phyloP scores from a whole-genome alignment of 2,329 filamentous ascomycete genomes.

The Alternaria gaisen region DNA sequence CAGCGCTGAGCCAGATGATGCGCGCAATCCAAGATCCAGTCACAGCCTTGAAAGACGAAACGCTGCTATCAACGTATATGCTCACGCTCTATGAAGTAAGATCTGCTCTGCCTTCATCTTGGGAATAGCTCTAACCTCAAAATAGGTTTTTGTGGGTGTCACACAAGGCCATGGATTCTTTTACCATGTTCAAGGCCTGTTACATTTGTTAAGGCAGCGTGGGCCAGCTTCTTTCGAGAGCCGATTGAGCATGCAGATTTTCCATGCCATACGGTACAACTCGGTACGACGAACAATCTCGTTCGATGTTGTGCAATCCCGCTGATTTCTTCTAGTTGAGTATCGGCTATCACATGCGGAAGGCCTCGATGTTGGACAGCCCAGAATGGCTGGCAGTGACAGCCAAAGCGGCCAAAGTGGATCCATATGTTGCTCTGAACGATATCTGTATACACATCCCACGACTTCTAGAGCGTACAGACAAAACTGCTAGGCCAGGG shows the following conservation, averaged over 20 bases:
- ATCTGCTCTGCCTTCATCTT: neutral
- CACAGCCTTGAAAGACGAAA: slow-evolving; percentile 43
- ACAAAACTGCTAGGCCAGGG: slow-evolving; percentile 24
- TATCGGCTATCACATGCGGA: slow-evolving; percentile 48
- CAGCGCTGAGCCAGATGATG: slow-evolving; percentile 45
- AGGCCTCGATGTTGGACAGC: slow-evolving; percentile 45
- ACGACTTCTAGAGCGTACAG: slow-evolving; percentile 46
- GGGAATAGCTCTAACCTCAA: neutral
- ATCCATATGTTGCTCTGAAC: slow-evolving; percentile 46
- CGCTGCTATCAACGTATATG: slow-evolving; percentile 46
- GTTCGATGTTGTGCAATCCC: neutral
- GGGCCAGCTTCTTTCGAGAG: slow-evolving; percentile 44
- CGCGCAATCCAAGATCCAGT: slow-evolving; percentile 40
- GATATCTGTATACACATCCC: slow-evolving; percentile 48
- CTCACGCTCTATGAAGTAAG: slow-evolving; percentile 47
- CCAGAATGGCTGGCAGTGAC: slow-evolving; percentile 47
- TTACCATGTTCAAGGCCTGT: slow-evolving; percentile 48
- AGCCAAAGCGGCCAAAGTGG: slow-evolving; percentile 38
- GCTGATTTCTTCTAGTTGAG: slow-evolving; percentile 37
- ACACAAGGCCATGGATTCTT: slow-evolving; percentile 49
- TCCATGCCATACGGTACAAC: slow-evolving; percentile 49
- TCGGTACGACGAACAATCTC: slow-evolving; percentile 30
- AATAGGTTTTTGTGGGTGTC: slow-evolving; percentile 47
- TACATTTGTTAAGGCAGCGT: slow-evolving; percentile 43
- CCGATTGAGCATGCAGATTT: slow-evolving; percentile 43